A percentile compares a stretch with the other conserved stretches of the same genome.
Evolutionary conservation across 345 rosid species (phyloP).

Genomic region (Gossypium stocksii): DNA sequence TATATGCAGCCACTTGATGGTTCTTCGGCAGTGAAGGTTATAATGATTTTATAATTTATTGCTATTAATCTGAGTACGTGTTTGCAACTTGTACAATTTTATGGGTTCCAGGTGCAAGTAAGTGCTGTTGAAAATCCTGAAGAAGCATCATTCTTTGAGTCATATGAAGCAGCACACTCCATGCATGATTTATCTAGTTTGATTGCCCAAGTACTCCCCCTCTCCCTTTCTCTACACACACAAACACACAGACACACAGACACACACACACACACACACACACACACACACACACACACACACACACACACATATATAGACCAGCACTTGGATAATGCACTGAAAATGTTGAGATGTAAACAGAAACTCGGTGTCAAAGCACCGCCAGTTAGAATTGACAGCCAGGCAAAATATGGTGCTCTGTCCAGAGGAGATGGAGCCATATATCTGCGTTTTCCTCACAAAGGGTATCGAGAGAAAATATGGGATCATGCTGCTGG

Average conservation of each 20-base stretch:
- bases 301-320: too few relatives aligned
- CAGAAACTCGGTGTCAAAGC: slow-evolving; percentile 98
- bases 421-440: slow-evolving; percentile 95
- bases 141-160: slow-evolving; percentile 89
- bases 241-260: too few relatives aligned
- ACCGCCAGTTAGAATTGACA: slow-evolving; percentile 86
- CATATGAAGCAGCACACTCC: slow-evolving; percentile 86
- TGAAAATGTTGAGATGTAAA: slow-evolving; percentile 6
- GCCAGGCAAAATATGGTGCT: slow-evolving; percentile 94
- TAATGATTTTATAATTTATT: background rate
- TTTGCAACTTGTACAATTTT: background rate
- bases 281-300: background rate
- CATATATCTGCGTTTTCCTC: slow-evolving; percentile 77
- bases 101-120: slow-evolving; percentile 60
- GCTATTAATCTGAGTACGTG: background rate
- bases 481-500: slow-evolving; percentile 99
- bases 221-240: background rate
- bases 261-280: too few relatives aligned
- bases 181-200: slow-evolving; percentile 63
- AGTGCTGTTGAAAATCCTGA: slow-evolving; percentile 65
- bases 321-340: background rate
- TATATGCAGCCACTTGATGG: slow-evolving; percentile 69
- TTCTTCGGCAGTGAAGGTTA: slow-evolving; percentile 54
- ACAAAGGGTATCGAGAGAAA: slow-evolving; percentile 83
- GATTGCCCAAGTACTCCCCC: slow-evolving; percentile 52